Evolutionary conservation across 495 filamentous ascomycete genomes (phyloP).

Genomic region (Cenococcum geophilum): DNA sequence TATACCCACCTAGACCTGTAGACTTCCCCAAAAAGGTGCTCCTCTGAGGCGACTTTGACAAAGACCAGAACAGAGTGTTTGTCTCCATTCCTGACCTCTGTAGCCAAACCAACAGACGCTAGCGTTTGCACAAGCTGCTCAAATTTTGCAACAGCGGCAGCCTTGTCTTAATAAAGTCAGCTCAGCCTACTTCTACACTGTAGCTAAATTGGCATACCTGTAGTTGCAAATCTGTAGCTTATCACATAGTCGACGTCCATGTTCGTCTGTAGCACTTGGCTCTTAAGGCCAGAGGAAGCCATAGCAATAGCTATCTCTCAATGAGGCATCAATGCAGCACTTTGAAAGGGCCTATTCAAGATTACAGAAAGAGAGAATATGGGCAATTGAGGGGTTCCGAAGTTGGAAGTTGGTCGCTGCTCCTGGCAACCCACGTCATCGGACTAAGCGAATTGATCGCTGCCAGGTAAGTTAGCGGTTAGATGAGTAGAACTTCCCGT

Average conservation of each 20-base stretch:
- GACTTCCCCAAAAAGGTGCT: constrained; percentile 50
- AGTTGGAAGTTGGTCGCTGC: not conserved
- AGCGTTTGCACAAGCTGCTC: constrained; percentile 67
- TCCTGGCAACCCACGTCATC: constrained; percentile 1
- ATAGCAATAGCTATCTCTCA: constrained; percentile 9
- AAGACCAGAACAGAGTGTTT: constrained; percentile 76
- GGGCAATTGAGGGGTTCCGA: not conserved
- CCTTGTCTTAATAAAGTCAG: constrained; percentile 48
- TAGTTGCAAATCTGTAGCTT: constrained; percentile 62
- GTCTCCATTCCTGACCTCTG: constrained; percentile 78
- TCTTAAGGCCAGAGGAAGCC: constrained; percentile 28
- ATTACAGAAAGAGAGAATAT: not conserved
- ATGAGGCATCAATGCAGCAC: not conserved
- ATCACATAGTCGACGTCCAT: constrained; percentile 91
- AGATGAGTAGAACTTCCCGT: too few relatives aligned
- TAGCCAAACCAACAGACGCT: constrained; percentile 66
- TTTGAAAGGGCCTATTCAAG: not conserved
- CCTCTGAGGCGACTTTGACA: constrained; percentile 63
- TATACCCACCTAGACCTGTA: constrained; percentile 51
- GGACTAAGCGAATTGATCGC: not conserved
- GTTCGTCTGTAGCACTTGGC: constrained; percentile 45
- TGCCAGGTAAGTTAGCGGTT: too few relatives aligned
- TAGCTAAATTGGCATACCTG: constrained; percentile 41
- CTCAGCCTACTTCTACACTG: not conserved
- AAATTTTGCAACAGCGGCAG: constrained; percentile 64